A percentile compares a stretch with the other conserved stretches of the same genome.
phyloP scores from a whole-genome alignment of 202 grass and related monocot genomes.

The Bolboschoenoplectus hybrid region DNA sequence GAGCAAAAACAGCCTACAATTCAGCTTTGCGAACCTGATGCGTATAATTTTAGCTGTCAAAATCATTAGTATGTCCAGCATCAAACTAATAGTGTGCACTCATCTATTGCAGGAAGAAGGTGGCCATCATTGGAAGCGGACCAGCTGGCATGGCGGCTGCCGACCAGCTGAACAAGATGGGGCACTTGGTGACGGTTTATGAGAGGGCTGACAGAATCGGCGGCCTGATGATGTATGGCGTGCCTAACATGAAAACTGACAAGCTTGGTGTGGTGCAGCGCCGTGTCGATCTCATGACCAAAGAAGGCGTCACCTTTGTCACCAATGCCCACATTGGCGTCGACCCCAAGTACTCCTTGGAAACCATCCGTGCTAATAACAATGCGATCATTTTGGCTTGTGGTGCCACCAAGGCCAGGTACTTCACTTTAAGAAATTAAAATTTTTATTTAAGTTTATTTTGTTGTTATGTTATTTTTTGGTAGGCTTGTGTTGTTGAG shows the following conservation, averaged over 20 bases:
- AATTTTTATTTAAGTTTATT: slow-evolving; percentile 2
- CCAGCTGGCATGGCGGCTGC: slow-evolving; percentile 91
- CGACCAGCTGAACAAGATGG: slow-evolving; percentile 98
- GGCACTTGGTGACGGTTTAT: slow-evolving; percentile 91
- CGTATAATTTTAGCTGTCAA: slow-evolving; percentile 17
- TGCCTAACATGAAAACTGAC: slow-evolving; percentile 99
- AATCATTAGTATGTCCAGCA: not conserved
- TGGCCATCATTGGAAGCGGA: slow-evolving; percentile 91
- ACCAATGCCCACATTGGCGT: slow-evolving; percentile 78
- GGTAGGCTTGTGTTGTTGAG: not conserved
- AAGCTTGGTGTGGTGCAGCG: slow-evolving; percentile 82
- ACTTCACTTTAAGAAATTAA: slow-evolving; percentile 19
- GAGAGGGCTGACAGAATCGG: slow-evolving; percentile 96
- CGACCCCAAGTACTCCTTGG: slow-evolving; percentile 73
- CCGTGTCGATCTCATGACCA: slow-evolving; percentile 87
- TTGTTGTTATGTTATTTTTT: not conserved
- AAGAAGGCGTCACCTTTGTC: slow-evolving; percentile 91
- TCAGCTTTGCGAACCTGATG: not conserved
- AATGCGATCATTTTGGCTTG: slow-evolving; percentile 86
- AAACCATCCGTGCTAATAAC: slow-evolving; percentile 64
- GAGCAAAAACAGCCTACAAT: not conserved
- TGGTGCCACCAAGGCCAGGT: slow-evolving; percentile 95
- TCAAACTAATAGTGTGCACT: not conserved
- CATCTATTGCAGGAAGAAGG: slow-evolving; percentile 72
- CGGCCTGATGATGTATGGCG: slow-evolving; percentile 99